Conservation (phyloP, 805 yeast species). For the Nakazawaea pomicola region DNA sequence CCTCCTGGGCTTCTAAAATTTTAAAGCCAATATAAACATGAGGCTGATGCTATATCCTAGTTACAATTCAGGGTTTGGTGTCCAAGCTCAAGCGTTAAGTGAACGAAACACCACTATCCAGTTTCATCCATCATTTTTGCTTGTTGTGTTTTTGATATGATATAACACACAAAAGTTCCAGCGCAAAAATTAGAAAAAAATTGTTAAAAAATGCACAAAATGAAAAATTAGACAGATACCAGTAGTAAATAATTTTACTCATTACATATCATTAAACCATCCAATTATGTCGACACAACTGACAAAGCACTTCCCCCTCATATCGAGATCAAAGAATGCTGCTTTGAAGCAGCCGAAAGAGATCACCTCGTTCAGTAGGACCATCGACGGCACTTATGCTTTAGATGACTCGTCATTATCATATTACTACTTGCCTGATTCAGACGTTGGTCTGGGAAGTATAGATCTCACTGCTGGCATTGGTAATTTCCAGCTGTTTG, state of each 20-base stretch:
- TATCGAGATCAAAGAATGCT: constrained; percentile 53
- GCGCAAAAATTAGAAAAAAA: no score
- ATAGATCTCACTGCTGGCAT: constrained; percentile 65
- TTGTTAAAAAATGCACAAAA: no score
- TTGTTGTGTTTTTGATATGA: no score
- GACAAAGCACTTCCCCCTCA: constrained; percentile 28
- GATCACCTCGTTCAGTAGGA: constrained; percentile 60
- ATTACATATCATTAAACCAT: not conserved
- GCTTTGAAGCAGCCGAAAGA: constrained; percentile 86
- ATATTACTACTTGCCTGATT: constrained; percentile 81
- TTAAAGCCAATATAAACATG: no score
- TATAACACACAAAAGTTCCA: no score
- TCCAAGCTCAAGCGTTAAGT: no score
- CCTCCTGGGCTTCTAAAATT: no score
- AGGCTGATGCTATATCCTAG: no score
- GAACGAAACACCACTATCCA: no score
- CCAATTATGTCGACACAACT: constrained; percentile 4
- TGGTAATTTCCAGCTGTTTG: constrained; percentile 50
- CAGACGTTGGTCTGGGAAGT: constrained; percentile 49
- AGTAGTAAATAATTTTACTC: not conserved
- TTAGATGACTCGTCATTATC: constrained; percentile 50
- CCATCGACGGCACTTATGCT: constrained; percentile 45
- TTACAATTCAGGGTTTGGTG: no score
- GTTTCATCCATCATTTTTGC: no score
- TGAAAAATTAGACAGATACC: no score